Conservation (phyloP, 2,329 filamentous ascomycete genomes). For the Penicillium concentricum region DNA sequence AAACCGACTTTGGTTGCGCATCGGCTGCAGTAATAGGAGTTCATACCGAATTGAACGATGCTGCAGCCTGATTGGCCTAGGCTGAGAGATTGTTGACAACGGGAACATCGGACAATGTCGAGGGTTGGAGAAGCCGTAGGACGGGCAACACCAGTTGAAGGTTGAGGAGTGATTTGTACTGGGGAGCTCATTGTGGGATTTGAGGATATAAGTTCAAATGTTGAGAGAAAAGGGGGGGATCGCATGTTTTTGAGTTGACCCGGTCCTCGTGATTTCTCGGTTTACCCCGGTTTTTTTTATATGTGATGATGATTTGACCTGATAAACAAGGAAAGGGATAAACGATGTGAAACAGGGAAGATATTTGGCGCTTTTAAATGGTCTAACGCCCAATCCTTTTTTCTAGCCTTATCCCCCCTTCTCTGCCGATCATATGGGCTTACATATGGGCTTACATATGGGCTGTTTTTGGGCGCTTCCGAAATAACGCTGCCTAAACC, state of each 20-base stretch:
- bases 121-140: constrained; percentile 30
- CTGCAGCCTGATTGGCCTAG: constrained; percentile 38
- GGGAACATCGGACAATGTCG: constrained; percentile 49
- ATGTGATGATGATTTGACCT: neutral
- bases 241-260: neutral
- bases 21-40: constrained; percentile 50
- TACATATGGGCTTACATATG: neutral
- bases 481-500: neutral
- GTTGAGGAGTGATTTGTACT: constrained; percentile 32
- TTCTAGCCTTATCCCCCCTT: neutral
- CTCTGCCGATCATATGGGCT: neutral
- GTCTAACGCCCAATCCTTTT: neutral
- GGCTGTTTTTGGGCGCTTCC: neutral
- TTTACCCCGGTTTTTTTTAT: neutral
- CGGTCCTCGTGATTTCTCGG: constrained; percentile 1
- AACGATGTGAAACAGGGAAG: neutral
- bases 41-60: constrained; percentile 49
- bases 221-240: neutral
- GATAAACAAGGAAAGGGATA: neutral
- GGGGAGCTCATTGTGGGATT: constrained; percentile 37
- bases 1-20: constrained; percentile 48
- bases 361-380: neutral
- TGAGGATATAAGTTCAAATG: neutral
- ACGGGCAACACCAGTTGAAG: constrained; percentile 11
- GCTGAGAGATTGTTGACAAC: constrained; percentile 49